These are phyloP conservation scores for Flaveria robusta DNA, from an alignment of 129 eudicot species.

Conservation along the genomic window DNA sequence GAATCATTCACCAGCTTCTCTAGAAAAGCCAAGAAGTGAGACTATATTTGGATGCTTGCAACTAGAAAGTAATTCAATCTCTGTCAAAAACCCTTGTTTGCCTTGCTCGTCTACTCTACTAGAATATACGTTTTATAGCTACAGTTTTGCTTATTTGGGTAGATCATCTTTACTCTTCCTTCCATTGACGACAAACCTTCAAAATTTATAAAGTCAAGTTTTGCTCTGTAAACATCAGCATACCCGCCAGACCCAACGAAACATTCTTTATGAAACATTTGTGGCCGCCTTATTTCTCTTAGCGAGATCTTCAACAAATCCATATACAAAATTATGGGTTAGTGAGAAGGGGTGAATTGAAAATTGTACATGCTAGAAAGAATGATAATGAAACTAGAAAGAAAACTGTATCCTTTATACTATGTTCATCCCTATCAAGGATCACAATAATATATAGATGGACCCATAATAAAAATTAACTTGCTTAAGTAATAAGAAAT, in stretches of 20 bases:
- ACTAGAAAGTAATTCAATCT: not conserved
- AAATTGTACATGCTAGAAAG: not conserved
- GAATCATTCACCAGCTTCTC: not conserved
- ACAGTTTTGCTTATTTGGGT: not conserved
- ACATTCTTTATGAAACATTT: not conserved
- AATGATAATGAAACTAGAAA: not conserved
- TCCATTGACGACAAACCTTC: not conserved
- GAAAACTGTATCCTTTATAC: not conserved
- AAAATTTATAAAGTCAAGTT: not conserved
- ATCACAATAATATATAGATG: not conserved
- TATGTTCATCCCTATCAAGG: not conserved
- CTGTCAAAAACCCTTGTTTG: not conserved
- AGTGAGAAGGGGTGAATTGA: not conserved
- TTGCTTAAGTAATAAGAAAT: not conserved
- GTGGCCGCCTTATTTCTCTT: slow-evolving; percentile 7
- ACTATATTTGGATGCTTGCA: slow-evolving; percentile 12
- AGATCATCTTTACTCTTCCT: not conserved
- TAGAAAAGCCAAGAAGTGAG: slow-evolving; percentile 4
- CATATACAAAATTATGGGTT: not conserved
- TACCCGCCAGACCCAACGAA: not conserved
- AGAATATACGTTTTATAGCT: not conserved
- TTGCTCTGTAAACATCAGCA: not conserved
- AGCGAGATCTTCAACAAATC: not conserved
- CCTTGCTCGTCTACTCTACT: too few relatives aligned
- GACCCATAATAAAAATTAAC: not conserved